phyloP scores from a whole-genome alignment of 2,329 filamentous ascomycete species.

The Elsinoe arachidis region DNA sequence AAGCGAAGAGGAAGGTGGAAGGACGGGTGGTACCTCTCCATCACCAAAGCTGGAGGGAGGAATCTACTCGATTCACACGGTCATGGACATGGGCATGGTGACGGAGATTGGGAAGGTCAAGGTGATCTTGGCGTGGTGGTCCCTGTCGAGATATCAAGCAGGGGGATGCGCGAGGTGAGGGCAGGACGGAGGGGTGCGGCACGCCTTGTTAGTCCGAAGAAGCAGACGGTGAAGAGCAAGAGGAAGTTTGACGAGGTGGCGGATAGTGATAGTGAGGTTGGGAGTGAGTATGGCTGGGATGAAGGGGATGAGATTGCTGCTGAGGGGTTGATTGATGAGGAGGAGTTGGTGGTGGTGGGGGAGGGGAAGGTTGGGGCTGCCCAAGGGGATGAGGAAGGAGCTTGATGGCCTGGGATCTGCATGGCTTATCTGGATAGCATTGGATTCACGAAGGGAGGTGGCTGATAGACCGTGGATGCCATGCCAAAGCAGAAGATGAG shows the following conservation, averaged over 20 bases:
- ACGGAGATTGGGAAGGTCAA: slow-evolving; percentile 24
- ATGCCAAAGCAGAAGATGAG: too few relatives aligned
- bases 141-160: slow-evolving; percentile 38
- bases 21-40: slow-evolving; percentile 29
- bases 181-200: neutral
- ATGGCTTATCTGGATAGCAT: too few relatives aligned
- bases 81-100: too few relatives aligned
- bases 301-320: slow-evolving; percentile 51
- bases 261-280: slow-evolving; percentile 53
- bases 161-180: slow-evolving; percentile 28
- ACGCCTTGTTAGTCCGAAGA: neutral
- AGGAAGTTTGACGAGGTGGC: slow-evolving; percentile 49
- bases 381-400: too few relatives aligned
- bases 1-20: slow-evolving; percentile 19
- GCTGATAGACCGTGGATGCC: too few relatives aligned
- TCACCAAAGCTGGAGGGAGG: slow-evolving; percentile 38
- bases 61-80: slow-evolving; percentile 26
- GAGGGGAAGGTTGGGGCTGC: neutral
- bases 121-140: slow-evolving; percentile 41
- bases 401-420: too few relatives aligned
- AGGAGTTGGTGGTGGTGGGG: slow-evolving; percentile 22
- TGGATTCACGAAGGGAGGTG: too few relatives aligned
- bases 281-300: slow-evolving; percentile 65
- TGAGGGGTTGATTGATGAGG: slow-evolving; percentile 32
- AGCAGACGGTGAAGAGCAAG: slow-evolving; percentile 36